A percentile compares a stretch with the other conserved stretches of the same genome.
Conservation (phyloP, 148 eudicot species). For the Beta vulgaris region DNA sequence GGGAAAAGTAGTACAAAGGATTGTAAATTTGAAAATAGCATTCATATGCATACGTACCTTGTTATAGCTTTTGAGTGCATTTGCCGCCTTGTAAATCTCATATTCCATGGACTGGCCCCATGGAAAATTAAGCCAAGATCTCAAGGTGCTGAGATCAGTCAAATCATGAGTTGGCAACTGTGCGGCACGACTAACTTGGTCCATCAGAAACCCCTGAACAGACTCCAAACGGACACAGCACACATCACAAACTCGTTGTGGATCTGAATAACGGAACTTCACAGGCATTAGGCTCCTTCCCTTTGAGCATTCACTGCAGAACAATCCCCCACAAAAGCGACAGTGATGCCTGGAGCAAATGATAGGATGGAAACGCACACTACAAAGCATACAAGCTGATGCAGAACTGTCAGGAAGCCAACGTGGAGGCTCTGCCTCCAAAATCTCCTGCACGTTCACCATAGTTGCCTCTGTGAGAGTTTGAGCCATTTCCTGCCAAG, state of each 20-base stretch:
- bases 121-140: constrained; percentile 81
- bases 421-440: constrained; percentile 61
- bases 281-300: constrained; percentile 68
- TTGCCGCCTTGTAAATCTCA: constrained; percentile 66
- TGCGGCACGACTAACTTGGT: constrained; percentile 71
- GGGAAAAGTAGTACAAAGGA: not conserved
- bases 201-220: constrained; percentile 58
- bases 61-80: constrained; percentile 51
- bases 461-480: constrained; percentile 62
- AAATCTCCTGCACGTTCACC: constrained; percentile 45
- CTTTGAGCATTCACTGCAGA: constrained; percentile 60
- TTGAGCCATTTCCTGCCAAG: constrained; percentile 73
- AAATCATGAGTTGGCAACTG: constrained; percentile 66
- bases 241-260: constrained; percentile 65
- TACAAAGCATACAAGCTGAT: constrained; percentile 68
- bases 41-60: constrained; percentile 33
- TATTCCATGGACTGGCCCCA: constrained; percentile 76
- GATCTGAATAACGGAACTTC: constrained; percentile 50
- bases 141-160: constrained; percentile 72
- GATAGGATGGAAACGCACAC: constrained; percentile 60
- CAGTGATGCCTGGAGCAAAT: constrained; percentile 73
- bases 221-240: constrained; percentile 65
- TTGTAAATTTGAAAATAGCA: not conserved
- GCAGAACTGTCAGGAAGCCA: constrained; percentile 72
- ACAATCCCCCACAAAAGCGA: constrained; percentile 71